Evolutionary conservation across 1,139 yeast species (phyloP).

Genomic region (Groenewaldozyma sp.): DNA sequence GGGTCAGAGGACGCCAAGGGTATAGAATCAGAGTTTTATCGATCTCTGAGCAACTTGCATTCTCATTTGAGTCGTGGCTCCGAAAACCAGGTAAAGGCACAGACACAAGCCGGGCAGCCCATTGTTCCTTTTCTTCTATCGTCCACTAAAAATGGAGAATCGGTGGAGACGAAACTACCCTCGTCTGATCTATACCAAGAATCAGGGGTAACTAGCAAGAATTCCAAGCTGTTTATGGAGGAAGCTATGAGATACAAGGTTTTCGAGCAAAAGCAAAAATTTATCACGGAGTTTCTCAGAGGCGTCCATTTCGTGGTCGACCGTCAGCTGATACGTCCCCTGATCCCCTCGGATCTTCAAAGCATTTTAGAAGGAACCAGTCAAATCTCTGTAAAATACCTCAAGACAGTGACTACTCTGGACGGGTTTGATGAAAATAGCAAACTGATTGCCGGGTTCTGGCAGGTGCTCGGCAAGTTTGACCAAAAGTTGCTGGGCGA

Average conservation of each 20-base stretch:
- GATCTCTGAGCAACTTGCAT: too few relatives aligned
- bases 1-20: not conserved
- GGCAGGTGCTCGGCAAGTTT: conserved; percentile 18
- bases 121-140: not conserved
- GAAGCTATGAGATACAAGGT: conserved; percentile 7
- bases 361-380: conserved; percentile 19
- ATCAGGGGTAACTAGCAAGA: conserved; percentile 14
- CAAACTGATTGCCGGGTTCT: too few relatives aligned
- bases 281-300: conserved; percentile 8
- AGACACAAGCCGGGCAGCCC: too few relatives aligned
- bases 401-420: too few relatives aligned
- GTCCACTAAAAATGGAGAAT: not conserved
- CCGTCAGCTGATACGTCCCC: conserved; percentile 9
- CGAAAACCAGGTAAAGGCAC: too few relatives aligned
- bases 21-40: not conserved
- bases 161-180: conserved; percentile 4
- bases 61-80: too few relatives aligned
- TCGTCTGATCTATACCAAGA: conserved; percentile 11
- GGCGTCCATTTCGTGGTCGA: conserved; percentile 16
- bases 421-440: too few relatives aligned
- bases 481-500: conserved; percentile 13
- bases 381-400: conserved; percentile 12
- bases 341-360: conserved; percentile 13
- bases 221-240: conserved; percentile 12
- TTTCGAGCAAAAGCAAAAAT: not conserved